A percentile compares a stretch with the other conserved stretches of the same genome.
Conservation (phyloP, 495 filamentous ascomycete genomes). For the Penicillium mononematosum region DNA sequence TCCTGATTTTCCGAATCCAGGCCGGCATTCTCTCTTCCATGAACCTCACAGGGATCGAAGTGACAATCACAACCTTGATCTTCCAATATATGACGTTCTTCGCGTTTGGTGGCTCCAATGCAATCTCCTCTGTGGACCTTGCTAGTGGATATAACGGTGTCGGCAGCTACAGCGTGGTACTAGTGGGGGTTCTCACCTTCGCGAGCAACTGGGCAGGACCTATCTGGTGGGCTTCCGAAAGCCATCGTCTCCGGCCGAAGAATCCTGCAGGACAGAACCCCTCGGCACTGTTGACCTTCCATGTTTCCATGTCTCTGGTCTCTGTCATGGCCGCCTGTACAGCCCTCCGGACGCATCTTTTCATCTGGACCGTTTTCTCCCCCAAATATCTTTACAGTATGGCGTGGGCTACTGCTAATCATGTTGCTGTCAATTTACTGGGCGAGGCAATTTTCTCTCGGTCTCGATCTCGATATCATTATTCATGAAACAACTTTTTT, state of each 20-base stretch:
- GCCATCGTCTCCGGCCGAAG: constrained; percentile 52
- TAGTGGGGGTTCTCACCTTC: constrained; percentile 80
- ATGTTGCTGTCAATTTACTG: constrained; percentile 63
- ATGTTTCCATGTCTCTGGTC: constrained; percentile 55
- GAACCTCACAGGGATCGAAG: constrained; percentile 50
- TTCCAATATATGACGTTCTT: constrained; percentile 82
- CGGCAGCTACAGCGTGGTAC: constrained; percentile 60
- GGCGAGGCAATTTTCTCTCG: constrained; percentile 52
- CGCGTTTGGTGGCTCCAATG: constrained; percentile 85
- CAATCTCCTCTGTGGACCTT: constrained; percentile 84
- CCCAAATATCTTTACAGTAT: constrained; percentile 93
- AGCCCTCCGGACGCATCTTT: constrained; percentile 79
- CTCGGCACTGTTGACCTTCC: constrained; percentile 62
- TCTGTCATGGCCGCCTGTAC: constrained; percentile 90
- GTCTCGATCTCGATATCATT: constrained; percentile 30
- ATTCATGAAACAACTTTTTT: background rate
- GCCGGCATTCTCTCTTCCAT: constrained; percentile 50
- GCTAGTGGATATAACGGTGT: constrained; percentile 84
- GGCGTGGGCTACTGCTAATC: constrained; percentile 81
- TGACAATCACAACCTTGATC: constrained; percentile 62
- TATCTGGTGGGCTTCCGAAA: constrained; percentile 76
- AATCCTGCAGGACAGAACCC: constrained; percentile 37
- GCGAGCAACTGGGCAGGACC: constrained; percentile 88
- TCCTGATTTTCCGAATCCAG: constrained; percentile 67
- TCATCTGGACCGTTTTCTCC: constrained; percentile 98